Base-by-base conservation (phyloP, 2,329 filamentous ascomycete genomes). In the Sporothrix luriei region DNA sequence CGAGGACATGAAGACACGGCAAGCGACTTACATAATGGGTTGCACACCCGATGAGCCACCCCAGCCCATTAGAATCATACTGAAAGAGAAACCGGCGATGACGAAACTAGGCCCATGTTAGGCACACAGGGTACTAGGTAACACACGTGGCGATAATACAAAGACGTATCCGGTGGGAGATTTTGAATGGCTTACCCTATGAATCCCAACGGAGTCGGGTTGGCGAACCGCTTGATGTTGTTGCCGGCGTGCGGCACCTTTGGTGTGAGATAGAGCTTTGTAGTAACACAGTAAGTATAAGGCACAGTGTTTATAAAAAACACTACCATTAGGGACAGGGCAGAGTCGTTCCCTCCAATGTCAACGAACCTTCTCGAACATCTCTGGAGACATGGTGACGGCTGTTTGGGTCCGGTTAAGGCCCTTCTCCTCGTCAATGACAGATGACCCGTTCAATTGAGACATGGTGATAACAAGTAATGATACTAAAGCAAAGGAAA, bases 341-440 rank as follows among this genome's bases (percentile, higher is more conserved):
- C 16, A 1, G 19, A 7, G 21, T 16, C 14, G 13, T 3, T 24
- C 24, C 11, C 38, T 51, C 24, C 43, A 4, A 19, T 40, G 26
- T 16, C n/a, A 19, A 26, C 46, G 16, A 40, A 67, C 64, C 69
- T 70, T 70, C 24, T 70, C 64, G n/a, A 67, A 70, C 43, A 70
- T 40, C 55, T 70, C 69, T 1, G 68, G 68, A 1, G 68, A 70
- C 68, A 70, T 67, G 48, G 69, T 70, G 21, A 70, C 69, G 13
- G 69, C 69, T 14, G 69, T 70, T 48, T 67, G 69, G 48, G 69
- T 62, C n/a, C 64, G 64, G 54, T 70, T 70, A 33, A 70, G 69
- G 48, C 69, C 69, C 69, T 67, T 67, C 38, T 70, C 69, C 64
- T 70, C 69, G 26, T 70, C 69, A 16, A 59, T 40, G 48, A 70